Percentiles rank a stretch among this genome's conserved stretches.
Evolutionary conservation across 306 rosid species (phyloP).

Genomic region (Senna tora): DNA sequence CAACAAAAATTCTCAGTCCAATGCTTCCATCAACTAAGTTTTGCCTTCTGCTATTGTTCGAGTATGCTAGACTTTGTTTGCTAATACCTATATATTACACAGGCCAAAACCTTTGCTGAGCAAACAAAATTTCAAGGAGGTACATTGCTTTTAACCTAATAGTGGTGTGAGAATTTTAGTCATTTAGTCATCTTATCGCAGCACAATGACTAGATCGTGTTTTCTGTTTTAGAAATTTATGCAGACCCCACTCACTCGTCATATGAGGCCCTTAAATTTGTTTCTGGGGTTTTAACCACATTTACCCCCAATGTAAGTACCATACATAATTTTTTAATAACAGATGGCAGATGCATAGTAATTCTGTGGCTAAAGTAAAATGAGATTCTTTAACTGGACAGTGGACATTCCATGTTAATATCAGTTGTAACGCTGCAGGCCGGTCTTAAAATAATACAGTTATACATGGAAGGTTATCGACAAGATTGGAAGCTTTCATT

Average conservation of each 20-base stretch:
- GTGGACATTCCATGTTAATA: slow-evolving; percentile 28
- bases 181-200: slow-evolving; percentile 28
- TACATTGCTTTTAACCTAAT: slow-evolving; percentile 39
- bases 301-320: slow-evolving; percentile 84
- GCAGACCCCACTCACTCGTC: slow-evolving; percentile 84
- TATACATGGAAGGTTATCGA: slow-evolving; percentile 87
- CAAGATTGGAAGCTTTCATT: slow-evolving; percentile 96
- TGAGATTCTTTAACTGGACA: slow-evolving; percentile 23
- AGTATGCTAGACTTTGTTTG: slow-evolving; percentile 13
- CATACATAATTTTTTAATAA: background rate
- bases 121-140: slow-evolving; percentile 92
- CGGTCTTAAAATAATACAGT: slow-evolving; percentile 80
- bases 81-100: slow-evolving; percentile 34
- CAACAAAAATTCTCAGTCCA: background rate
- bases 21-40: slow-evolving; percentile 22
- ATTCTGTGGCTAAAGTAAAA: slow-evolving; percentile 8
- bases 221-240: slow-evolving; percentile 71
- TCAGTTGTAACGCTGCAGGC: slow-evolving; percentile 57
- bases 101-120: slow-evolving; percentile 80
- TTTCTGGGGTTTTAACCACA: slow-evolving; percentile 74
- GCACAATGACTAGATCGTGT: slow-evolving; percentile 35
- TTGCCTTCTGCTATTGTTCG: slow-evolving; percentile 16
- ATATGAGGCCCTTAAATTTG: slow-evolving; percentile 78
- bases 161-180: slow-evolving; percentile 21
- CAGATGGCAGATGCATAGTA: background rate